Percentiles rank a stretch among this genome's conserved stretches.
Evolutionary conservation across 495 filamentous ascomycete genomes (phyloP).

Genomic region (Penicillium coffeae): DNA sequence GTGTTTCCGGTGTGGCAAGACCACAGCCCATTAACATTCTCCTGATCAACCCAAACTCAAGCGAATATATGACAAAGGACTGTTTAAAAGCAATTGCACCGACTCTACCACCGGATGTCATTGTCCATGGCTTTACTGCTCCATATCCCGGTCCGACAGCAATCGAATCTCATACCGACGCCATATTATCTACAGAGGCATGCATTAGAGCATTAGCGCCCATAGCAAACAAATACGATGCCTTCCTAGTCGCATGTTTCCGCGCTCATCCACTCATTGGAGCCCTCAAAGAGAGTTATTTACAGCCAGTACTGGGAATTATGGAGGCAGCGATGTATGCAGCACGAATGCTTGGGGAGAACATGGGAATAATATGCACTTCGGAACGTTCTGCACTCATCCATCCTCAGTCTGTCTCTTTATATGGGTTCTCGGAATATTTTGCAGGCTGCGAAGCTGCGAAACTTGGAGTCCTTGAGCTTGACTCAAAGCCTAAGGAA

Average conservation of each 20-base stretch:
- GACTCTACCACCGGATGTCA: not conserved
- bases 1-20: not conserved
- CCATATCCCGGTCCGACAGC: not conserved
- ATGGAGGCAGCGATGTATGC: conserved; percentile 7
- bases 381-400: not conserved
- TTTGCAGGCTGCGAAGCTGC: conserved; percentile 3
- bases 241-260: conserved; percentile 2
- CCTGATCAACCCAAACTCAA: conserved; percentile 2
- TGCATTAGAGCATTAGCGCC: conserved; percentile 1
- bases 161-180: conserved; percentile 5
- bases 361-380: conserved; percentile 1
- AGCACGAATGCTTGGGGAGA: conserved; percentile 2
- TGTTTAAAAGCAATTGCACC: conserved; percentile 1
- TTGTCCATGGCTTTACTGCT: conserved; percentile 4
- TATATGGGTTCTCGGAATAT: conserved; percentile 2
- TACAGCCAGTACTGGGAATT: conserved; percentile 1
- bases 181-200: not conserved
- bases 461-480: not conserved
- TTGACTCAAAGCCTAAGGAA: not conserved
- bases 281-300: not conserved
- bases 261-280: conserved; percentile 1
- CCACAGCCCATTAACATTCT: not conserved
- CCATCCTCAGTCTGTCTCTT: not conserved
- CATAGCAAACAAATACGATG: not conserved
- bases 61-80: conserved; percentile 2